Evolutionary conservation across 179 eudicot species (phyloP).

Genomic region (Drosera spatulata): DNA sequence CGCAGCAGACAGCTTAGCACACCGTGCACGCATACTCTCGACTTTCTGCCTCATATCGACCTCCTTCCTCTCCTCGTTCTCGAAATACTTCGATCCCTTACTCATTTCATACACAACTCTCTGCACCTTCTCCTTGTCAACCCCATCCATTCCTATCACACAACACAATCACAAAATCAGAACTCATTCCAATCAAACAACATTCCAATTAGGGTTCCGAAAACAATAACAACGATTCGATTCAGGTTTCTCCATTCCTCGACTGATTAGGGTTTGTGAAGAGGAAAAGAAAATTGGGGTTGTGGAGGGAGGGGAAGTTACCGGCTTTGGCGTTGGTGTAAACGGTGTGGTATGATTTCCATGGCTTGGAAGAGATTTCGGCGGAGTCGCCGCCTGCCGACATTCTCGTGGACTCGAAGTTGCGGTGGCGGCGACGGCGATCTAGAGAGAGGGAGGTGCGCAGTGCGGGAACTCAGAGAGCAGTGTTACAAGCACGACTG

Average conservation of each 20-base stretch:
- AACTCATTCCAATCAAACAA: too few relatives aligned
- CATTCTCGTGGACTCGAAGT: background rate
- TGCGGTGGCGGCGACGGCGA: too few relatives aligned
- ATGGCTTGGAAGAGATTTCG: slow-evolving; percentile 44
- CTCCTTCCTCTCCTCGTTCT: slow-evolving; percentile 82
- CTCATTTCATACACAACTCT: slow-evolving; percentile 90
- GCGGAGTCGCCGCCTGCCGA: slow-evolving; percentile 27
- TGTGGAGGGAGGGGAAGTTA: slow-evolving; percentile 5
- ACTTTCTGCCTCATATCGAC: slow-evolving; percentile 62
- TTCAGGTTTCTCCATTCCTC: background rate
- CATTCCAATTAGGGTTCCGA: too few relatives aligned
- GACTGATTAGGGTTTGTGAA: background rate
- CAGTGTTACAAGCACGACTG: too few relatives aligned
- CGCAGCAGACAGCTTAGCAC: slow-evolving; percentile 49
- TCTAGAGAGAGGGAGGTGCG: too few relatives aligned
- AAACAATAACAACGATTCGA: too few relatives aligned
- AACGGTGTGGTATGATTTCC: slow-evolving; percentile 86
- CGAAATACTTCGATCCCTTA: slow-evolving; percentile 95
- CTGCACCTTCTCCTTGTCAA: slow-evolving; percentile 95
- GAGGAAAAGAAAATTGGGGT: background rate
- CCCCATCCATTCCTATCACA: slow-evolving; percentile 86
- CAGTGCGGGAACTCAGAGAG: too few relatives aligned
- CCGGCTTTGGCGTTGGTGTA: slow-evolving; percentile 96
- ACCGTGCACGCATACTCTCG: slow-evolving; percentile 58
- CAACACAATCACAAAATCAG: background rate